A percentile compares a stretch with the other conserved stretches of the same genome.
phyloP scores from a whole-genome alignment of 306 rosid genomes.

The Abrus precatorius region DNA sequence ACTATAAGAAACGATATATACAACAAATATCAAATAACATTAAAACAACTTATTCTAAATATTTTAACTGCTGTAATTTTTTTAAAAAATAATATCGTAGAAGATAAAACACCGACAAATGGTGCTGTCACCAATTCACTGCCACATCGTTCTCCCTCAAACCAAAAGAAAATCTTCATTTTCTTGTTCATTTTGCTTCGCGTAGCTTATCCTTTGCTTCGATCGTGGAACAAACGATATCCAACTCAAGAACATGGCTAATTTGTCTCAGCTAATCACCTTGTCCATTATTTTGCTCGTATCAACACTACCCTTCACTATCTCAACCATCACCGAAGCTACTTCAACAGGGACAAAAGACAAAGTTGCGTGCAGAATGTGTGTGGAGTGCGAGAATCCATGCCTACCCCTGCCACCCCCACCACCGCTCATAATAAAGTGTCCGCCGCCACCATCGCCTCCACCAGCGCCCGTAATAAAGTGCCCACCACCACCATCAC shows the following conservation, averaged over 20 bases:
- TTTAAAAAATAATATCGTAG: constrained; percentile 1
- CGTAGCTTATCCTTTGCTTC: no score
- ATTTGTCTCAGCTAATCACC: constrained; percentile 19
- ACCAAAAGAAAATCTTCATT: no score
- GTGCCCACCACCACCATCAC: constrained; percentile 42
- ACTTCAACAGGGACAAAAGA: constrained; percentile 46
- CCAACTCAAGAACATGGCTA: background rate
- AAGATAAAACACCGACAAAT: constrained; percentile 73
- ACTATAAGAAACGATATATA: background rate
- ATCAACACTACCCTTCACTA: background rate
- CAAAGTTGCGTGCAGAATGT: constrained; percentile 54
- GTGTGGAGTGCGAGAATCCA: constrained; percentile 59
- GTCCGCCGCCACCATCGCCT: constrained; percentile 41
- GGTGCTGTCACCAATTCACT: constrained; percentile 66
- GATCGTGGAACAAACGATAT: background rate
- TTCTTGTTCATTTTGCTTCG: no score
- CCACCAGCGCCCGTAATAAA: background rate
- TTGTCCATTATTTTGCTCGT: background rate
- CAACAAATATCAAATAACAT: background rate
- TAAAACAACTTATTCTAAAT: background rate
- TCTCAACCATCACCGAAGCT: background rate
- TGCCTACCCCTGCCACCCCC: constrained; percentile 51
- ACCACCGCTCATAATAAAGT: constrained; percentile 39
- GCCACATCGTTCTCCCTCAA: no score
- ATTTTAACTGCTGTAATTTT: background rate